These are phyloP conservation scores for Aspergillus melleus DNA, from an alignment of 2,329 filamentous ascomycete genomes.

Conservation along the genomic window DNA sequence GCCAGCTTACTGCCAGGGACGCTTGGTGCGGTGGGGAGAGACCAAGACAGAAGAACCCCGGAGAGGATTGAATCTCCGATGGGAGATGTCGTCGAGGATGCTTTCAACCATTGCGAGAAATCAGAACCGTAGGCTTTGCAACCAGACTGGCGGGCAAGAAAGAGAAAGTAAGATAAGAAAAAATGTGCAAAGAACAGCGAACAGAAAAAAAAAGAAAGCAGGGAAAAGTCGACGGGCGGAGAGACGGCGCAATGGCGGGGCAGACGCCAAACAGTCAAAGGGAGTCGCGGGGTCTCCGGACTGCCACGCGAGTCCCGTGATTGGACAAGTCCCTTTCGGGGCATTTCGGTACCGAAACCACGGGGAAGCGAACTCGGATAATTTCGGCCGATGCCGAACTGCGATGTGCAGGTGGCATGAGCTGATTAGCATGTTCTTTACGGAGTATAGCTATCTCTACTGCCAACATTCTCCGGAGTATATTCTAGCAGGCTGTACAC, in stretches of 20 bases:
- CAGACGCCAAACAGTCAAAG: not conserved
- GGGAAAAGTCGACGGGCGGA: conserved; percentile 1
- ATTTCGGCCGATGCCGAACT: not conserved
- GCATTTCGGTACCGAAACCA: conserved; percentile 5
- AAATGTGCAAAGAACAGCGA: not conserved
- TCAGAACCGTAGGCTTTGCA: not conserved
- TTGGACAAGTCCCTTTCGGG: not conserved
- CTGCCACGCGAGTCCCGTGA: not conserved
- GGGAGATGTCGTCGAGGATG: conserved; percentile 92
- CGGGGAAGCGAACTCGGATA: not conserved
- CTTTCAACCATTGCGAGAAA: conserved; percentile 63
- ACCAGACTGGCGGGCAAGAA: not conserved
- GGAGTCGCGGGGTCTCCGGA: conserved; percentile 25
- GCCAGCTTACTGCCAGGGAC: conserved; percentile 86
- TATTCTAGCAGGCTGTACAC: not conserved
- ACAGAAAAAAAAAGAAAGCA: conserved; percentile 1
- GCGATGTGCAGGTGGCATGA: no score
- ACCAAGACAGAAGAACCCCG: conserved; percentile 90
- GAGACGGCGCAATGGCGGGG: conserved; percentile 9
- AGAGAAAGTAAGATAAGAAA: not conserved
- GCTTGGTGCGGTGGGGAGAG: conserved; percentile 92
- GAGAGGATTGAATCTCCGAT: conserved; percentile 89
- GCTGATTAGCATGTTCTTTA: no score
- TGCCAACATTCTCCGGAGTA: no score
- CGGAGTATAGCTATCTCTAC: no score